Conservation (phyloP, 2,329 filamentous ascomycete species). For the Cyclaneusma minus region DNA sequence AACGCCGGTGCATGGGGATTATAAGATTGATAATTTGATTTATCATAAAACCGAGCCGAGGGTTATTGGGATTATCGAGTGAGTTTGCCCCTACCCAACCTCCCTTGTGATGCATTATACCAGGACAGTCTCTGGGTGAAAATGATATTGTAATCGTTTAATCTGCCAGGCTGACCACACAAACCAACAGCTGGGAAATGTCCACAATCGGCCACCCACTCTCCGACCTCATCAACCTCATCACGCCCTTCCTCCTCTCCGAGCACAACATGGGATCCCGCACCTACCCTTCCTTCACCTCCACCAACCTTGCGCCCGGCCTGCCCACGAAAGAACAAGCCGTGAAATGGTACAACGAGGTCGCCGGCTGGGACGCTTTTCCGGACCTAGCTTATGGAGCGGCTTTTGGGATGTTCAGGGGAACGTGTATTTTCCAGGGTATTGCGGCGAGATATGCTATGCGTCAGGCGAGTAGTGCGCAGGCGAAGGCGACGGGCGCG, state of each 20-base stretch:
- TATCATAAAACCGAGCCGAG: constrained; percentile 79
- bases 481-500: constrained; percentile 57
- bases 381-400: constrained; percentile 45
- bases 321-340: constrained; percentile 39
- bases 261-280: constrained; percentile 19
- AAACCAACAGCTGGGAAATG: constrained; percentile 67
- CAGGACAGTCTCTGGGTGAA: constrained; percentile 27
- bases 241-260: constrained; percentile 28
- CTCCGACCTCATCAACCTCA: constrained; percentile 74
- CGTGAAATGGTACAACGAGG: constrained; percentile 49
- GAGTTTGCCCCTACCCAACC: constrained; percentile 23
- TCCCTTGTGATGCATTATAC: too few species aligned
- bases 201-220: constrained; percentile 93
- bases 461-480: constrained; percentile 77
- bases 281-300: constrained; percentile 47
- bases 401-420: constrained; percentile 46
- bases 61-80: constrained; percentile 87
- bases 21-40: constrained; percentile 83
- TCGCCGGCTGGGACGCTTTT: constrained; percentile 55
- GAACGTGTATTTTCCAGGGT: constrained; percentile 58
- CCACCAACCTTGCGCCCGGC: constrained; percentile 41
- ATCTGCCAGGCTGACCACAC: constrained; percentile 1
- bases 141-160: constrained; percentile 1
- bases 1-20: constrained; percentile 84
- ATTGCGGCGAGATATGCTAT: constrained; percentile 78